Percentiles rank a stretch among this genome's conserved stretches.
Conservation (phyloP, 164 flowering plant genomes). For the Aristolochia fimbriata region DNA sequence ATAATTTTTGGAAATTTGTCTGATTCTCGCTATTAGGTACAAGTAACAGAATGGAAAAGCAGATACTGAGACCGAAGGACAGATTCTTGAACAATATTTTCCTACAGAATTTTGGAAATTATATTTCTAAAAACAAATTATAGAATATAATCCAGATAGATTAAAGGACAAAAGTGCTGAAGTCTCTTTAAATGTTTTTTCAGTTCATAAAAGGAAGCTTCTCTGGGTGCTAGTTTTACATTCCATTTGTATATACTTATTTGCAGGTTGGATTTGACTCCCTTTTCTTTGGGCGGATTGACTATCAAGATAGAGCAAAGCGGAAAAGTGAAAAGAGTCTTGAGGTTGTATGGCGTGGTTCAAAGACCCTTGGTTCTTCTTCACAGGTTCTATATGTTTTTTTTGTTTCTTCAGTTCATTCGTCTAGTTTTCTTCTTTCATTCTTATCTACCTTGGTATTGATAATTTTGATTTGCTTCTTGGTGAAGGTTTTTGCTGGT, state of each 20-base stretch:
- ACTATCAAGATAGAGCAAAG: slow-evolving; percentile 87
- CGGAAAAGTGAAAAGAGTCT: slow-evolving; percentile 64
- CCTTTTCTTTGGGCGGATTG: slow-evolving; percentile 71
- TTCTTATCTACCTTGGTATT: background rate
- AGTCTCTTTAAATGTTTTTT: no score
- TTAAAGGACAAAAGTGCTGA: no score
- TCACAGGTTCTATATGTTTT: slow-evolving; percentile 16
- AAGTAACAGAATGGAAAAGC: no score
- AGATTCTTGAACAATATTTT: no score
- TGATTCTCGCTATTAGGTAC: no score
- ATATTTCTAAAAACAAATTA: no score
- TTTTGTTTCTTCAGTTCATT: no score
- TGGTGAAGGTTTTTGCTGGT: slow-evolving; percentile 52
- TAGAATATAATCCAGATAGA: no score
- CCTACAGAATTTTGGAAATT: no score
- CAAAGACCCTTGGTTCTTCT: slow-evolving; percentile 65
- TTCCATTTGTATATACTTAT: background rate
- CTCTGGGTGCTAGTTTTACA: background rate
- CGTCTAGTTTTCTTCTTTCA: no score
- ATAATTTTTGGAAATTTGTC: no score
- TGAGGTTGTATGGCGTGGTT: slow-evolving; percentile 91
- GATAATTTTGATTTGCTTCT: background rate
- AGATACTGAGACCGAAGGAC: no score
- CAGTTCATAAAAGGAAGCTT: background rate
- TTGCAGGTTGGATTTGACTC: slow-evolving; percentile 80